Conservation (phyloP, 2,329 filamentous ascomycete species). For the Fusarium nurragi region DNA sequence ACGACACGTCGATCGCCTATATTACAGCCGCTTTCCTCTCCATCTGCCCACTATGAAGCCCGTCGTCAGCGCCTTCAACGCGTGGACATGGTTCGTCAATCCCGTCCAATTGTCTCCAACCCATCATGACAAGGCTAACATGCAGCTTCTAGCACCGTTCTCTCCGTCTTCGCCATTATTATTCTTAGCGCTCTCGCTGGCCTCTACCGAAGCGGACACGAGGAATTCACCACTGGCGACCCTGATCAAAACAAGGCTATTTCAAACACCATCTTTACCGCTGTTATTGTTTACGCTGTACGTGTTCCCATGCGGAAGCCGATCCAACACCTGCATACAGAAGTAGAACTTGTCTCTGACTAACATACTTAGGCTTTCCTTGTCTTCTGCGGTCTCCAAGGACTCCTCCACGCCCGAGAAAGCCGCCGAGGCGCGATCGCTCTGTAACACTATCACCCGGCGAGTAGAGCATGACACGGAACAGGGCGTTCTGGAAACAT, state of each 20-base stretch:
- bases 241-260: constrained; percentile 80
- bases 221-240: constrained; percentile 82
- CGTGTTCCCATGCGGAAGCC: constrained; percentile 50
- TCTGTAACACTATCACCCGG: constrained; percentile 56
- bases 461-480: constrained; percentile 39
- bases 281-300: constrained; percentile 90
- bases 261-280: constrained; percentile 84
- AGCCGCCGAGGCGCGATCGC: constrained; percentile 86
- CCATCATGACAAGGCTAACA: constrained; percentile 41
- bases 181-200: constrained; percentile 71
- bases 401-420: constrained; percentile 84
- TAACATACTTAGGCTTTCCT: constrained; percentile 76
- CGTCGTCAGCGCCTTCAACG: constrained; percentile 88
- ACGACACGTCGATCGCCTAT: background rate
- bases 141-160: constrained; percentile 69
- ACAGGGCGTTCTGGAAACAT: constrained; percentile 44
- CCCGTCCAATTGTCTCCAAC: constrained; percentile 15
- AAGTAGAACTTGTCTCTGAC: background rate
- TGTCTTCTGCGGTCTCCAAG: constrained; percentile 90
- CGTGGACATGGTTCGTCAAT: constrained; percentile 86
- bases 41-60: constrained; percentile 80
- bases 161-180: constrained; percentile 72
- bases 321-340: background rate
- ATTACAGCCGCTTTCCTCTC: background rate
- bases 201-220: constrained; percentile 82